These are phyloP conservation scores for Chaetomium sp. DNA, from an alignment of 2,329 filamentous ascomycete species.

Conservation along the genomic window DNA sequence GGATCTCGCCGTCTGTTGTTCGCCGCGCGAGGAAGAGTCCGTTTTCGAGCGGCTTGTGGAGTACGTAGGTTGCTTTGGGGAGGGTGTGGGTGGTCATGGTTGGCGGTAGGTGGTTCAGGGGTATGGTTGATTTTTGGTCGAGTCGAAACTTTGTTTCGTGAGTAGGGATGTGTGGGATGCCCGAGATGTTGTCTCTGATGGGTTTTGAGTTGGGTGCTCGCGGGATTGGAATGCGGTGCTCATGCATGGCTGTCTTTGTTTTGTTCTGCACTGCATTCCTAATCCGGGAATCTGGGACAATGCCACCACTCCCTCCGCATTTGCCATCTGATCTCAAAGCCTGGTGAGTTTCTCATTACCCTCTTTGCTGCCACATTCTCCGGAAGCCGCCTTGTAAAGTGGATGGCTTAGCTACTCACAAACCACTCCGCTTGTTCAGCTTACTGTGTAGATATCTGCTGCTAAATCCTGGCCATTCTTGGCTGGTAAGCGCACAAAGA, in stretches of 20 bases:
- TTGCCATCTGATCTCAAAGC: background rate
- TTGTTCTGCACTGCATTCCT: conserved; percentile 8
- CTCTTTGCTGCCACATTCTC: background rate
- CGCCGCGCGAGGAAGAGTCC: conserved; percentile 41
- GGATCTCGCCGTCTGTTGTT: conserved; percentile 38
- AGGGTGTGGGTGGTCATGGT: conserved; percentile 32
- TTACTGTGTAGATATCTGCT: no score
- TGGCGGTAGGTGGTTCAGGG: background rate
- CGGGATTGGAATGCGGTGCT: conserved; percentile 7
- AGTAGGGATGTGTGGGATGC: background rate
- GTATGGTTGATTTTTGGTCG: background rate
- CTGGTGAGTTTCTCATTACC: background rate
- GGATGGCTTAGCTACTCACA: background rate
- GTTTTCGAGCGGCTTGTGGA: conserved; percentile 38
- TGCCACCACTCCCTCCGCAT: background rate
- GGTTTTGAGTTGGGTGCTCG: background rate
- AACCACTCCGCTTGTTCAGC: background rate
- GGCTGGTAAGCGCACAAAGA: background rate
- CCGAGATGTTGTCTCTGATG: background rate
- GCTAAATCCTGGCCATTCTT: background rate
- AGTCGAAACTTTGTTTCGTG: background rate
- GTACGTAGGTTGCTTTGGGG: conserved; percentile 17
- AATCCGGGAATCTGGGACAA: conserved; percentile 5
- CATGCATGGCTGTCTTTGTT: conserved; percentile 11
- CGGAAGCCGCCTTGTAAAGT: background rate